These are phyloP conservation scores for Phoenix dactylifera DNA, from an alignment of 176 grass and related monocot species.

Conservation along the genomic window DNA sequence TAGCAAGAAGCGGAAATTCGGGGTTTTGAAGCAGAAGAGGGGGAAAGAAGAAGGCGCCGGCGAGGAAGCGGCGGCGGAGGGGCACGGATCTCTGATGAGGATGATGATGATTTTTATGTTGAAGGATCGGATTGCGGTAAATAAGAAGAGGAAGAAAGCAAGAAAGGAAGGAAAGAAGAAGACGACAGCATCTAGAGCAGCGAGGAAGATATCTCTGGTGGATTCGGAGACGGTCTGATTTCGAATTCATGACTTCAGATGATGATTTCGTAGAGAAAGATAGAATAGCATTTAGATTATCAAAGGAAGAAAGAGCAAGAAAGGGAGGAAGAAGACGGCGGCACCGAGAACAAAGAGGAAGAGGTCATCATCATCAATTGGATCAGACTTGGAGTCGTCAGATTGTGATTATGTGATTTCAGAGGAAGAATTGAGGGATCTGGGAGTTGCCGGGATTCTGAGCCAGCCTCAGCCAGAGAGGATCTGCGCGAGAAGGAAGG, in stretches of 20 bases:
- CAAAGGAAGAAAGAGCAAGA: constrained; percentile 20
- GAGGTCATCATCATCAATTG: background rate
- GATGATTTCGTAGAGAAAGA: constrained; percentile 31
- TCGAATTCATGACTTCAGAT: constrained; percentile 52
- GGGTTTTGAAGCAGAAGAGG: constrained; percentile 30
- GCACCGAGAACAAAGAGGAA: constrained; percentile 7
- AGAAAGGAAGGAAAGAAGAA: constrained; percentile 26
- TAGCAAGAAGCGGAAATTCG: constrained; percentile 36
- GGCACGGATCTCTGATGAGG: constrained; percentile 18
- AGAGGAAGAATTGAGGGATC: constrained; percentile 30
- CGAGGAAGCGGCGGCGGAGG: constrained; percentile 18
- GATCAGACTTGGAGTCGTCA: constrained; percentile 9
- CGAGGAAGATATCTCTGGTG: constrained; percentile 19
- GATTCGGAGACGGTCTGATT: constrained; percentile 41
- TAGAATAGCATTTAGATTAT: constrained; percentile 8
- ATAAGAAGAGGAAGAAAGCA: constrained; percentile 23
- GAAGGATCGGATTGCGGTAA: constrained; percentile 27
- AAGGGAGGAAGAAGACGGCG: too few species aligned
- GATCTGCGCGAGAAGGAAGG: constrained; percentile 25
- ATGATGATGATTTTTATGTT: constrained; percentile 61
- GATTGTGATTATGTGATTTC: constrained; percentile 32
- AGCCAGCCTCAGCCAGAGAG: constrained; percentile 22
- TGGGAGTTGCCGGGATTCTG: constrained; percentile 4
- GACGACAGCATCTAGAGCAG: constrained; percentile 3
- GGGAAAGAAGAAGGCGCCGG: constrained; percentile 11